A percentile compares a stretch with the other conserved stretches of the same genome.
phyloP scores from a whole-genome alignment of 2,329 filamentous ascomycete genomes.

The Penicillium sclerotiorum region DNA sequence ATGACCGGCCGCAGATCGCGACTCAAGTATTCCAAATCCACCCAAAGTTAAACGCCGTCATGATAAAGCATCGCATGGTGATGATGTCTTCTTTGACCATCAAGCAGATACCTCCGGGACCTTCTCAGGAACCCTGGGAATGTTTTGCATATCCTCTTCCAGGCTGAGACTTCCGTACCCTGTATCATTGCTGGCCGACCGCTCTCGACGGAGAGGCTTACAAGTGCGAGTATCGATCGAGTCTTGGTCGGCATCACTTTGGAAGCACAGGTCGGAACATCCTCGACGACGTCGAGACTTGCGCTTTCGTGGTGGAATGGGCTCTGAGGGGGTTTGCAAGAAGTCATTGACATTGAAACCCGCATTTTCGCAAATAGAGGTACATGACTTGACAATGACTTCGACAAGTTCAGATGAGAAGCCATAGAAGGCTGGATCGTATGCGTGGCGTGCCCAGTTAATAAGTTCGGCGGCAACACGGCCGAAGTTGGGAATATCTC shows the following conservation, averaged over 20 bases:
- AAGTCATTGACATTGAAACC: constrained; percentile 40
- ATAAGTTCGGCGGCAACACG: constrained; percentile 45
- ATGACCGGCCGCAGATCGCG: constrained; percentile 3
- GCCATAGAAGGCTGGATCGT: constrained; percentile 47
- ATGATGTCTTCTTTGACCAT: constrained; percentile 1
- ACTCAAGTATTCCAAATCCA: too few species aligned
- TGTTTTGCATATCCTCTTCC: constrained; percentile 20
- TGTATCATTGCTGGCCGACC: constrained; percentile 42
- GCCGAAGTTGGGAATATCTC: constrained; percentile 36
- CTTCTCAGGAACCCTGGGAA: constrained; percentile 7
- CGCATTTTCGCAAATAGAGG: constrained; percentile 36
- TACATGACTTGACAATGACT: constrained; percentile 43
- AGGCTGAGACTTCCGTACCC: constrained; percentile 41
- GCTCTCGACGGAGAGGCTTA: constrained; percentile 27
- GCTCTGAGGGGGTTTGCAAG: constrained; percentile 25
- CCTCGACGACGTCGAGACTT: constrained; percentile 20
- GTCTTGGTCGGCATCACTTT: constrained; percentile 25
- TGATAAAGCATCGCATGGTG: not conserved
- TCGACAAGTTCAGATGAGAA: constrained; percentile 41
- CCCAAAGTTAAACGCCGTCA: constrained; percentile 16
- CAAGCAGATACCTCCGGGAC: constrained; percentile 13
- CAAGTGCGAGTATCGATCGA: constrained; percentile 1
- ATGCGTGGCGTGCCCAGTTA: constrained; percentile 49
- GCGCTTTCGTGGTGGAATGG: constrained; percentile 27
- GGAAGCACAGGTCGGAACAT: constrained; percentile 12